These are phyloP conservation scores for Sonneratia caseolaris DNA, from an alignment of 345 rosid species.

Conservation along the genomic window DNA sequence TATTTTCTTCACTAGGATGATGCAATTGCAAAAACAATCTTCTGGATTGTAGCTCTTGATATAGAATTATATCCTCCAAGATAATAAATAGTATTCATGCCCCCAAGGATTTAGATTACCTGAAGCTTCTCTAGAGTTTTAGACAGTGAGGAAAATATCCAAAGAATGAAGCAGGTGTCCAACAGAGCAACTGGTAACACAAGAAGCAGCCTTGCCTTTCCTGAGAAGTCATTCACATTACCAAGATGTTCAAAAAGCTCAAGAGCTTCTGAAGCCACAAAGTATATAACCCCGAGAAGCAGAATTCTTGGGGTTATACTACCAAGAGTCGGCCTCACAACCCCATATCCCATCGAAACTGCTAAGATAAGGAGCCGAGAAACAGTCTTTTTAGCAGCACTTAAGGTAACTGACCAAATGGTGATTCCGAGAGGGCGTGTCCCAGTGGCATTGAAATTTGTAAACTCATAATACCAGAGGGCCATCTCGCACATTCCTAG, in stretches of 20 bases:
- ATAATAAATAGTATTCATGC: too few relatives aligned
- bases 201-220: conserved; percentile 24
- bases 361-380: conserved; percentile 27
- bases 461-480: conserved; percentile 29
- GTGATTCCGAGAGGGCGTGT: conserved; percentile 28
- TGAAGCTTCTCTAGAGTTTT: conserved; percentile 36
- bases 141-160: conserved; percentile 37
- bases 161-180: conserved; percentile 35
- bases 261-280: conserved; percentile 27
- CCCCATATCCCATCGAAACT: conserved; percentile 39
- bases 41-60: neutral
- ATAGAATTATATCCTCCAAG: neutral
- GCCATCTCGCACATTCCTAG: conserved; percentile 46
- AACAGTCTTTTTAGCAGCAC: conserved; percentile 29
- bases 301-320: conserved; percentile 20
- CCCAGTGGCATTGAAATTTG: conserved; percentile 30
- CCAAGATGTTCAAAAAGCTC: conserved; percentile 32
- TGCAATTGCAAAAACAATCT: neutral
- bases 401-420: conserved; percentile 27
- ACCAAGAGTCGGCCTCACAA: conserved; percentile 30
- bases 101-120: conserved; percentile 11
- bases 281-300: conserved; percentile 26
- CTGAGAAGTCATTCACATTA: conserved; percentile 32
- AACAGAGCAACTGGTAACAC: conserved; percentile 28
- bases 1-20: neutral